phyloP scores from a whole-genome alignment of 108 stramenopile species.

The Skeletonema grethae region DNA sequence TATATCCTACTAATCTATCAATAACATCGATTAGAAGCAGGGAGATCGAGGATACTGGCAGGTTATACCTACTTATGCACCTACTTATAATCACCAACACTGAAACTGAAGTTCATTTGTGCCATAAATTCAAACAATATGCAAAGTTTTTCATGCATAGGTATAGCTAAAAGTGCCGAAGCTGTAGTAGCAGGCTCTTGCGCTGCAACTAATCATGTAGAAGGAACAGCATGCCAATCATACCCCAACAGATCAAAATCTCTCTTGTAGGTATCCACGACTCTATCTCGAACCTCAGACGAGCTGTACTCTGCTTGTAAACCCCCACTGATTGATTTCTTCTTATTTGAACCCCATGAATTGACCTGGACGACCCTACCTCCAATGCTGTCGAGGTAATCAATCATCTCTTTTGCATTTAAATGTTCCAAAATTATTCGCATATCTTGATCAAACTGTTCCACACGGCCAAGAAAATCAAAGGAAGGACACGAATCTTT shows the following conservation, averaged over 20 bases:
- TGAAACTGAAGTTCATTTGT: too few relatives aligned
- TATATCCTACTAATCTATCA: too few relatives aligned
- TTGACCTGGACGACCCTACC: slow-evolving; percentile 28
- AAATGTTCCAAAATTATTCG: slow-evolving; percentile 33
- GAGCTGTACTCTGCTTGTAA: slow-evolving; percentile 22
- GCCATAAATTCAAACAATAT: too few relatives aligned
- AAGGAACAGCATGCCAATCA: too few relatives aligned
- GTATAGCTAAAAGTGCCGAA: too few relatives aligned
- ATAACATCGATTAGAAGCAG: too few relatives aligned
- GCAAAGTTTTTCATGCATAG: too few relatives aligned
- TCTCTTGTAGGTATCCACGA: slow-evolving; percentile 20
- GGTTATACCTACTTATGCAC: too few relatives aligned
- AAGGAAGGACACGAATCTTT: slow-evolving; percentile 24
- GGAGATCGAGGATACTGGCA: too few relatives aligned
- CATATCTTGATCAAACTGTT: slow-evolving; percentile 43
- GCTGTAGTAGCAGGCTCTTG: too few relatives aligned
- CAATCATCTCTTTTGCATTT: slow-evolving; percentile 29
- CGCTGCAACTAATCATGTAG: too few relatives aligned
- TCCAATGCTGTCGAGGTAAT: slow-evolving; percentile 24
- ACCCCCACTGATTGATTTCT: slow-evolving; percentile 23
- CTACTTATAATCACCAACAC: too few relatives aligned
- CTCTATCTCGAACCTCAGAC: slow-evolving; percentile 20
- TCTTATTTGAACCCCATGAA: slow-evolving; percentile 39
- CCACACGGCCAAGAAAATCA: slow-evolving; percentile 45
- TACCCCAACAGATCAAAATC: slow-evolving; percentile 44